A percentile compares a stretch with the other conserved stretches of the same genome.
These are phyloP conservation scores for Colletotrichum spaethianum DNA, from an alignment of 2,329 filamentous ascomycete genomes.

Conservation along the genomic window DNA sequence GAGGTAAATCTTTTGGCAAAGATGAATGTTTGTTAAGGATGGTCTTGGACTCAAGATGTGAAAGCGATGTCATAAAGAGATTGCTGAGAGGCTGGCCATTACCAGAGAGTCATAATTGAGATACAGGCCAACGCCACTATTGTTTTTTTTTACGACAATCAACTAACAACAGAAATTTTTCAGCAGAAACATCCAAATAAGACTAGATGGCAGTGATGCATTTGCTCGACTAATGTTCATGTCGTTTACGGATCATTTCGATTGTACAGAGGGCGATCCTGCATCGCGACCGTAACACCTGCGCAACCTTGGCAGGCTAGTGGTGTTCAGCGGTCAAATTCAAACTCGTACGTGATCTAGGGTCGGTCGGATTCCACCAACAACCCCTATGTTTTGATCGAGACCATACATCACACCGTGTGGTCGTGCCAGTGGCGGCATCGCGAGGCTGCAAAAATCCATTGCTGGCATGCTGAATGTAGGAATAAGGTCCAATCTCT, in stretches of 20 bases:
- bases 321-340: neutral
- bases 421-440: neutral
- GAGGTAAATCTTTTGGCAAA: no score
- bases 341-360: no score
- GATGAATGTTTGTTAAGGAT: no score
- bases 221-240: no score
- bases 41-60: neutral
- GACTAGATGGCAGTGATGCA: no score
- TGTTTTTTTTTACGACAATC: neutral
- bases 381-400: neutral
- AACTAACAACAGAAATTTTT: neutral
- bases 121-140: neutral
- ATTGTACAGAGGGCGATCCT: no score
- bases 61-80: neutral
- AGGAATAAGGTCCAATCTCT: neutral
- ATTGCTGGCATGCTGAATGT: neutral
- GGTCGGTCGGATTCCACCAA: no score
- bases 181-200: neutral
- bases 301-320: neutral
- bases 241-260: no score
- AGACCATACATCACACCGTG: neutral
- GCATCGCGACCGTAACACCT: no score
- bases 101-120: neutral
- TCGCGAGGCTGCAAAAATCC: no score
- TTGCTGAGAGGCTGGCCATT: neutral